Evolutionary conservation across 2,329 filamentous ascomycete genomes (phyloP).

Genomic region (Arachnomyces sp.): DNA sequence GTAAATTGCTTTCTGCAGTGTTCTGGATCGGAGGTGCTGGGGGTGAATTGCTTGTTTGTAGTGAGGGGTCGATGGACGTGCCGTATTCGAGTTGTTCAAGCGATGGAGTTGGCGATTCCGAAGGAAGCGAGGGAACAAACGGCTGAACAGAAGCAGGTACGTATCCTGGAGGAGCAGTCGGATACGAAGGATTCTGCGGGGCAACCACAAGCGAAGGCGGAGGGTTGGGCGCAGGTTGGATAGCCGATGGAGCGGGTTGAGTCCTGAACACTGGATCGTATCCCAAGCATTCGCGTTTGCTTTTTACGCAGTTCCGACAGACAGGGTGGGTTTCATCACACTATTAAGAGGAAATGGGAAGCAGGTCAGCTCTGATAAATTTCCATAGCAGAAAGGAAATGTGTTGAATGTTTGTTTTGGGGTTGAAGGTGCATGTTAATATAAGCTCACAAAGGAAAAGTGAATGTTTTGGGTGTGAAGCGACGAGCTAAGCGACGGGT

Average conservation of each 20-base stretch:
- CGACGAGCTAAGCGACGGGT: conserved; percentile 18
- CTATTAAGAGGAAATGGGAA: conserved; percentile 40
- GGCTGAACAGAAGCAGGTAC: conserved; percentile 22
- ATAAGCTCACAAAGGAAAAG: conserved; percentile 5
- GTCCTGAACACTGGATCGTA: conserved; percentile 65
- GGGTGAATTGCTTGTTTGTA: conserved; percentile 42
- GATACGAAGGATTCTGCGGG: conserved; percentile 32
- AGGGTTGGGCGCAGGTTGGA: conserved; percentile 51
- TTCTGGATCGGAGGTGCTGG: conserved; percentile 29
- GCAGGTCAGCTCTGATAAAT: conserved; percentile 1
- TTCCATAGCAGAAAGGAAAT: neutral
- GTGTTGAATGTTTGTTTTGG: conserved; percentile 5
- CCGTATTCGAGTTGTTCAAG: conserved; percentile 50
- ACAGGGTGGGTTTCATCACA: conserved; percentile 93
- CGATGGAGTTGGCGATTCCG: conserved; percentile 25
- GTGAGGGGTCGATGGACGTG: conserved; percentile 58
- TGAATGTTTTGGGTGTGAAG: conserved; percentile 2
- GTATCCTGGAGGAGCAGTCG: conserved; percentile 33
- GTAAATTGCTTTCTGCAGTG: conserved; percentile 21
- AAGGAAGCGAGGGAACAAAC: conserved; percentile 6
- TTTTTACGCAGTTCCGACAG: conserved; percentile 66
- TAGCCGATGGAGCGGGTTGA: conserved; percentile 62
- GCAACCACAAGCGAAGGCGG: conserved; percentile 35
- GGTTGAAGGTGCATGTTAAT: conserved; percentile 22
- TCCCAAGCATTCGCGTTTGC: conserved; percentile 59